These are phyloP conservation scores for Breynia disticha DNA, from an alignment of 441 rosid genomes.

Conservation along the genomic window DNA sequence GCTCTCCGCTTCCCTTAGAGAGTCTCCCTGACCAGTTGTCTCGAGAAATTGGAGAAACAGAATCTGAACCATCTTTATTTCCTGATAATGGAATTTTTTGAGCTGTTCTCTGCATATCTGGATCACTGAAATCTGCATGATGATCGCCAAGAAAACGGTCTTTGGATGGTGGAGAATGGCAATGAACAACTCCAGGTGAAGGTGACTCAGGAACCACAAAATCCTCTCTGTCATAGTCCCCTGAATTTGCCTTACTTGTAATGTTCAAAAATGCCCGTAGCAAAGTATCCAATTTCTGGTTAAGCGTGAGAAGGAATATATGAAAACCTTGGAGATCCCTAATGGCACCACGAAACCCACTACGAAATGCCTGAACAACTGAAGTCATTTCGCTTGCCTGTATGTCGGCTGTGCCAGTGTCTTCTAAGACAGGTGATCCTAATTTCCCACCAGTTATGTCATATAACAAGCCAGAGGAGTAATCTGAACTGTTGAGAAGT, in stretches of 20 bases:
- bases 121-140: constrained; percentile 52
- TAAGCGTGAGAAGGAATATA: constrained; percentile 85
- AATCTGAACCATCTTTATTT: constrained; percentile 57
- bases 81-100: constrained; percentile 51
- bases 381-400: constrained; percentile 30
- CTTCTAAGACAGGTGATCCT: constrained; percentile 47
- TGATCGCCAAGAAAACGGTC: constrained; percentile 43
- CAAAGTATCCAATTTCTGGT: constrained; percentile 75
- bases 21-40: constrained; percentile 77
- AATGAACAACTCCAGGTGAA: constrained; percentile 34
- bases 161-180: constrained; percentile 53
- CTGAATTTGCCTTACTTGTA: constrained; percentile 48
- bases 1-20: constrained; percentile 53
- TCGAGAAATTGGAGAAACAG: constrained; percentile 56
- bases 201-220: constrained; percentile 53
- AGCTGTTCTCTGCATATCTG: constrained; percentile 56
- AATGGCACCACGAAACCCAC: constrained; percentile 86
- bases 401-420: constrained; percentile 22
- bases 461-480: constrained; percentile 57
- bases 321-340: constrained; percentile 92
- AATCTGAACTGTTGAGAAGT: constrained; percentile 67
- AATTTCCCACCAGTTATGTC: constrained; percentile 85
- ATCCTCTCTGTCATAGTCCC: constrained; percentile 81
- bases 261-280: constrained; percentile 65
- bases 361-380: constrained; percentile 59